phyloP scores from a whole-genome alignment of 1,139 yeast genomes.

The Taphrina betulina region DNA sequence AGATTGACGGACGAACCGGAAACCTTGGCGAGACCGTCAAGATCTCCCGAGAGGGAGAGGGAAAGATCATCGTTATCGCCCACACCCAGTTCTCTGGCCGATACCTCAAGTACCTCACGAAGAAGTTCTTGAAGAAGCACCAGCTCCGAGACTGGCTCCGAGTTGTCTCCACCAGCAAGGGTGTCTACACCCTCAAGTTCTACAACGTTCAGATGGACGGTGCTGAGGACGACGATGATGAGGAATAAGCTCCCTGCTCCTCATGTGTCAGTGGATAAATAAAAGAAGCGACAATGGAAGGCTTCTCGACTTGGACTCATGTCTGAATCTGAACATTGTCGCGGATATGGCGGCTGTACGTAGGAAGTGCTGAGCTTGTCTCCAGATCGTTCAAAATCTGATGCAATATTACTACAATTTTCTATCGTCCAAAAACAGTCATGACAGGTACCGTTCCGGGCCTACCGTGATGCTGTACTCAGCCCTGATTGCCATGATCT shows the following conservation, averaged over 20 bases:
- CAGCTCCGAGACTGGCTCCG: conserved; percentile 92
- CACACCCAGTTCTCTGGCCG: conserved; percentile 98
- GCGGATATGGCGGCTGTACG: no score
- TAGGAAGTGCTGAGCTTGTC: conserved; percentile 34
- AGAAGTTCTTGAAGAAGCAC: conserved; percentile 35
- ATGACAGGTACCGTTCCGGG: no score
- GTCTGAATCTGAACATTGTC: no score
- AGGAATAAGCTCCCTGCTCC: conserved; percentile 35
- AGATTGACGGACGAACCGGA: conserved; percentile 95
- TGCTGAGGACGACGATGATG: conserved; percentile 65
- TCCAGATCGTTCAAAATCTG: conserved; percentile 26
- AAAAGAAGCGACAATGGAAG: background rate
- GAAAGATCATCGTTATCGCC: conserved; percentile 79
- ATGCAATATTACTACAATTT: conserved; percentile 25
- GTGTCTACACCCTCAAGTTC: conserved; percentile 98
- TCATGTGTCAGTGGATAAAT: background rate
- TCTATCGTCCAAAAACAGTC: no score
- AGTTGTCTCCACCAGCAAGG: conserved; percentile 93
- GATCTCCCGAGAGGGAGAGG: conserved; percentile 78
- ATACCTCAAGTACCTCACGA: conserved; percentile 39
- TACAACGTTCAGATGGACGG: conserved; percentile 98
- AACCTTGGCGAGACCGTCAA: conserved; percentile 95
- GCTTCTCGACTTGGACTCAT: no score
- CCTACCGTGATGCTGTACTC: no score
- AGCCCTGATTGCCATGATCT: no score